These are phyloP conservation scores for Dicorynia guianensis DNA, from an alignment of 306 rosid genomes.

Conservation along the genomic window DNA sequence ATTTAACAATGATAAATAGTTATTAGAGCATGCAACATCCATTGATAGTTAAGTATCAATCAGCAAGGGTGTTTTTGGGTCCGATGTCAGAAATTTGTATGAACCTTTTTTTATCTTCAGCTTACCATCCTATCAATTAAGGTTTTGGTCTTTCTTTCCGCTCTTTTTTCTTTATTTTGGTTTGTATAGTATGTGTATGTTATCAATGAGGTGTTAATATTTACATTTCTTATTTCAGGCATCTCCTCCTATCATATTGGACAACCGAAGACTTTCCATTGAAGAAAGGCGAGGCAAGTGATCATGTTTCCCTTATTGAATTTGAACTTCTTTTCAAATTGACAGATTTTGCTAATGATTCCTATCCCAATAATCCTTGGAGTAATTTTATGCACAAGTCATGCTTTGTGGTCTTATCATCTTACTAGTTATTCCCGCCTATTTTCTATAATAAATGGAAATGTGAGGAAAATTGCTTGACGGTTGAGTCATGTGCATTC, in stretches of 20 bases:
- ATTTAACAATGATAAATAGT: too few relatives aligned
- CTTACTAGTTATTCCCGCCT: background rate
- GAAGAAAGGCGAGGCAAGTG: constrained; percentile 84
- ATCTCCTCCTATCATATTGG: constrained; percentile 63
- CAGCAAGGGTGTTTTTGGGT: background rate
- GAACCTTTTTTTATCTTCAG: background rate
- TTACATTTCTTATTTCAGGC: constrained; percentile 54
- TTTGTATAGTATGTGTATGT: background rate
- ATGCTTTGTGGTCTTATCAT: background rate
- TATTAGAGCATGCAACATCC: background rate
- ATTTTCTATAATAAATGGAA: background rate
- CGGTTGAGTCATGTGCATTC: background rate
- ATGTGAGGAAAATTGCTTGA: background rate
- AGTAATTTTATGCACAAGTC: background rate
- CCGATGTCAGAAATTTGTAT: background rate
- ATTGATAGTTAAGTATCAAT: background rate
- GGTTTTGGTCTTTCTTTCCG: background rate
- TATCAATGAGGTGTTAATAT: background rate
- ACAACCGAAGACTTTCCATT: constrained; percentile 54
- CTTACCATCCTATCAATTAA: too few relatives aligned
- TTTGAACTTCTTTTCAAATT: background rate
- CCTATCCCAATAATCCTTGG: too few relatives aligned
- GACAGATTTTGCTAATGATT: constrained; percentile 1
- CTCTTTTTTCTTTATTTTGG: background rate
- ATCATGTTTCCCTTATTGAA: background rate